Percentiles rank a stretch among this genome's conserved stretches.
Conservation (phyloP, 257 asterid genomes). For the Ilex aquifolium region DNA sequence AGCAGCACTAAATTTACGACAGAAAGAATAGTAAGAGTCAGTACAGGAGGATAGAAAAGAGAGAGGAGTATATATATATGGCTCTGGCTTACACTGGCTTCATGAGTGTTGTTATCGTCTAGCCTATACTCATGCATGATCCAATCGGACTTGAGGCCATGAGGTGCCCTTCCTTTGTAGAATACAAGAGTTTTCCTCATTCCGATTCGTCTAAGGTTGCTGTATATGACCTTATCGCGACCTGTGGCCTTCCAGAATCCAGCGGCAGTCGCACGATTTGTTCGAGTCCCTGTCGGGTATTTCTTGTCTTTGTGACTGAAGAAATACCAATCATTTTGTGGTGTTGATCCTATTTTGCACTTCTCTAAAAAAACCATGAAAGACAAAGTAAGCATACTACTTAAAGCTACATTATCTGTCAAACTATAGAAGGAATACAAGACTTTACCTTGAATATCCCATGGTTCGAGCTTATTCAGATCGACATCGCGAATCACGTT, state of each 20-base stretch:
- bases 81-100: not conserved
- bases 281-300: slow-evolving; percentile 20
- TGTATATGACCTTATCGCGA: slow-evolving; percentile 18
- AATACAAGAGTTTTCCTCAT: slow-evolving; percentile 26
- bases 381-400: not conserved
- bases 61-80: not conserved
- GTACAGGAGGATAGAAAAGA: not conserved
- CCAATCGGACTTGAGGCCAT: slow-evolving; percentile 22
- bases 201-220: slow-evolving; percentile 20
- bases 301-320: slow-evolving; percentile 29
- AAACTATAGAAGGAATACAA: not conserved
- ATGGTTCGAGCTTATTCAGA: slow-evolving; percentile 25
- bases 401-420: not conserved
- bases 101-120: not conserved
- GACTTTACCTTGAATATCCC: slow-evolving; percentile 24
- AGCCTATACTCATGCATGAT: slow-evolving; percentile 30
- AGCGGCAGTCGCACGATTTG: slow-evolving; percentile 22
- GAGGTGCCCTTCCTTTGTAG: slow-evolving; percentile 28
- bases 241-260: slow-evolving; percentile 34
- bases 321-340: slow-evolving; percentile 22
- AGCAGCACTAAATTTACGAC: not conserved
- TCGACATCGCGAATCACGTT: slow-evolving; percentile 20
- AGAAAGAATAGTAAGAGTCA: not conserved
- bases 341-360: slow-evolving; percentile 19
- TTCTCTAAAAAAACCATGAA: slow-evolving; percentile 1